Base-by-base conservation (phyloP, 1,284 basidiomycete species). In the Pseudozyma thailandica region DNA sequence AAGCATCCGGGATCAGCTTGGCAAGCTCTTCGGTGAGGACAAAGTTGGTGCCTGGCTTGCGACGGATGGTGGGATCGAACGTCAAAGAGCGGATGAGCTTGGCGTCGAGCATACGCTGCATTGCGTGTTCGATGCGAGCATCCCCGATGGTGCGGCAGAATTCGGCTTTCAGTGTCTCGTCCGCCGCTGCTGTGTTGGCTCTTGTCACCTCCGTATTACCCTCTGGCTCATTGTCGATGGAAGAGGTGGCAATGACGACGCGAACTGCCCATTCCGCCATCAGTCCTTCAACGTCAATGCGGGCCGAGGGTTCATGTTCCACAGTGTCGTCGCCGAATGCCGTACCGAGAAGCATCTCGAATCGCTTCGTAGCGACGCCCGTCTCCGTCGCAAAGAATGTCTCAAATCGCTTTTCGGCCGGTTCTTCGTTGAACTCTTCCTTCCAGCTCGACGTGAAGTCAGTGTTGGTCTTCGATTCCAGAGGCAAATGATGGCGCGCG, bases 1-100 rank as follows among this genome's bases (percentile, higher is more conserved):
- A 38, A 0, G 48, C 16, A 15, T 70, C 66, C 4, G 68, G 61
- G 7, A 62, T 27, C 10, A 66, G 45, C 21, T 48, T 56, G 13
- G 23, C 35, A 6, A 57, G 46, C 50, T 69, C 71, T 25, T 73
- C 71, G 21, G 50, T 61, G 10, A 69, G 44, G 20, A 59, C 71
- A 52, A 73, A 69, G 51, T 73, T 73, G 50, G 65, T 69, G 6
- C 71, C 71, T 7, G 71, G 71, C 18, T 30, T 50, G 28, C 71
- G 64, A n/a, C 71, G 56, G 3, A 44, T 20, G 21, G 28, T 13
- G 1, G 61, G 57, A n/a, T 73, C 65, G 53, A 42, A 16, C 10
- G 53, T 42, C 21, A 53, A 30, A 25, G 53, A 39, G 21, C 65
- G 60, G 23, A 73, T 64, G n/a, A 65, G 50, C 35, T 44, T 60